phyloP scores from a whole-genome alignment of 176 grass and related monocot species.

The Oryza punctata region DNA sequence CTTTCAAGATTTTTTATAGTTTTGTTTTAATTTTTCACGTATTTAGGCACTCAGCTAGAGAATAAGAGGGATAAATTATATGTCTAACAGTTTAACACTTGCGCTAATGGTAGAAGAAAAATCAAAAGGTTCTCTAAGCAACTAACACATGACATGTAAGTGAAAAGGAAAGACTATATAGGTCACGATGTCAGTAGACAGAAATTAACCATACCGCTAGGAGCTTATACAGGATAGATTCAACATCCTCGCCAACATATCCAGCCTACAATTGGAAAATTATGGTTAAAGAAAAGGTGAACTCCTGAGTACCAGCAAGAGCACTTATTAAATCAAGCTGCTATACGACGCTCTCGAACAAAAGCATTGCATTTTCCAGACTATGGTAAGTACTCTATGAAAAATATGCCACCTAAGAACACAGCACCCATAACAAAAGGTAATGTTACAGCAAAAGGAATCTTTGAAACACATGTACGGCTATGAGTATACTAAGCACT shows the following conservation, averaged over 20 bases:
- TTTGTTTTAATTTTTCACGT: neutral
- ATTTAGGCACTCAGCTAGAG: neutral
- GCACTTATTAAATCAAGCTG: neutral
- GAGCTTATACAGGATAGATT: conserved; percentile 73
- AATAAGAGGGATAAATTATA: neutral
- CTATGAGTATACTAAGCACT: neutral
- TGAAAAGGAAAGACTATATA: conserved; percentile 3
- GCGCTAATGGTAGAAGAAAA: neutral
- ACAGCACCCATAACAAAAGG: neutral
- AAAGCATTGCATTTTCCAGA: conserved; percentile 4
- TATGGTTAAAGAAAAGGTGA: conserved; percentile 10
- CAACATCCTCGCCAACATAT: conserved; percentile 84
- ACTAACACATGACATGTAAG: neutral
- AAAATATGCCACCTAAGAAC: conserved; percentile 5
- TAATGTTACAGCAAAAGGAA: neutral
- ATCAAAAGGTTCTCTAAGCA: neutral
- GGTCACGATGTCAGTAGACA: neutral
- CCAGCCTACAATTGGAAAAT: conserved; percentile 52
- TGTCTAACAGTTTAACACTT: neutral
- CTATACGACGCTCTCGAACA: neutral
- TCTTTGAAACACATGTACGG: neutral
- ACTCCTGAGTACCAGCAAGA: neutral
- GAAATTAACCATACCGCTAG: conserved; percentile 49
- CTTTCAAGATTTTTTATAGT: neutral
- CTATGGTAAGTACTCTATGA: neutral